A percentile compares a stretch with the other conserved stretches of the same genome.
These are phyloP conservation scores for Didymella segeticola DNA, from an alignment of 2,329 filamentous ascomycete genomes.

Conservation along the genomic window DNA sequence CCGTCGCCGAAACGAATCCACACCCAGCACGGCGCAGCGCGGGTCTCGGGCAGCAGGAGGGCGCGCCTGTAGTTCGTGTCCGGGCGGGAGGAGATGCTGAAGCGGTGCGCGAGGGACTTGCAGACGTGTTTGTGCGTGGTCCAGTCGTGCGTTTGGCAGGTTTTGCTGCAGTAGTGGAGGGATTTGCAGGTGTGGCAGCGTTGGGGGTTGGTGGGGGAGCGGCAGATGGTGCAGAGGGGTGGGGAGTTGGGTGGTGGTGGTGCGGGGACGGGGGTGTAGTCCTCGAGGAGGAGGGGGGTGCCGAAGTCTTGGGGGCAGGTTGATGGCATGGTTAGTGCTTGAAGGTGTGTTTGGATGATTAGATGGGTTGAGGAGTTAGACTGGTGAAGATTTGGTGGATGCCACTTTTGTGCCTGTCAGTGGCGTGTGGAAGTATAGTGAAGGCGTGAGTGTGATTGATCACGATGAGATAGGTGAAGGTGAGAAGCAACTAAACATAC, in stretches of 20 bases:
- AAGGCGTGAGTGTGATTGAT: too few relatives aligned
- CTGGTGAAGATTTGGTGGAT: too few relatives aligned
- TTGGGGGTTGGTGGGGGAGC: neutral
- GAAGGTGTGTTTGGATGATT: too few relatives aligned
- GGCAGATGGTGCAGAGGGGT: constrained; percentile 16
- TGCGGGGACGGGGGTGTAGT: constrained; percentile 2
- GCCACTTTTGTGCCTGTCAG: too few relatives aligned
- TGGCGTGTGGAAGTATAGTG: too few relatives aligned
- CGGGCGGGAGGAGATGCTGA: neutral
- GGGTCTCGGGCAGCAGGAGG: constrained; percentile 2
- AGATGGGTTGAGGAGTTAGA: neutral
- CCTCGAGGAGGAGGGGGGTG: constrained; percentile 16
- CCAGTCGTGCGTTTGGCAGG: constrained; percentile 16
- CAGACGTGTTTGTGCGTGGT: constrained; percentile 16
- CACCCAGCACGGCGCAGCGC: constrained; percentile 2
- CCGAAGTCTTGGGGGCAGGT: constrained; percentile 17
- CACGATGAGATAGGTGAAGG: too few relatives aligned
- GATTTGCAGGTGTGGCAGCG: constrained; percentile 20
- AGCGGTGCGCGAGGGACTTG: neutral
- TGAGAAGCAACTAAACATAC: too few relatives aligned
- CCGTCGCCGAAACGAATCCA: constrained; percentile 5
- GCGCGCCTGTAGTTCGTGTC: neutral
- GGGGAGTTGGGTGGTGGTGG: neutral
- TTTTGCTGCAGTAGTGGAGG: constrained; percentile 19
- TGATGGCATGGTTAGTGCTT: neutral